Evolutionary conservation across 805 yeast species (phyloP).

Genomic region (Spathaspora passalidarum): DNA sequence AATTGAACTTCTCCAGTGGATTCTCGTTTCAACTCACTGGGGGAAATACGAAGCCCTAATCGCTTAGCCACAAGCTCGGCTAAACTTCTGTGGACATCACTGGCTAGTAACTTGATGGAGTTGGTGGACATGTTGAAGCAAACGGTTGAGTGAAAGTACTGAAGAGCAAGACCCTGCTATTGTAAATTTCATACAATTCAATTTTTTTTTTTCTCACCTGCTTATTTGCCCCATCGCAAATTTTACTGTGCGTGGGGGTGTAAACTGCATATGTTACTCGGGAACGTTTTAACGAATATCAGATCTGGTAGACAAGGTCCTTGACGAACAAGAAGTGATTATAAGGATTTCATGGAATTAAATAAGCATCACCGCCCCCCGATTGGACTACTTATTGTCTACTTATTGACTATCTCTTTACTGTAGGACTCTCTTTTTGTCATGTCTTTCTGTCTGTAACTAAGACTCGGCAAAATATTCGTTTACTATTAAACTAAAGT

Average conservation of each 20-base stretch:
- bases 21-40: conserved; percentile 74
- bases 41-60: conserved; percentile 68
- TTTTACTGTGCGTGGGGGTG: not conserved
- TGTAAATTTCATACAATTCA: not conserved
- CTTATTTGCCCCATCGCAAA: not conserved
- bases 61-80: conserved; percentile 69
- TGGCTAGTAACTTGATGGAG: conserved; percentile 51
- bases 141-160: not conserved
- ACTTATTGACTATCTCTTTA: too few relatives aligned
- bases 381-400: too few relatives aligned
- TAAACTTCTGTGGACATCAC: conserved; percentile 82
- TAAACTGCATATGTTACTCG: not conserved
- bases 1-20: conserved; percentile 74
- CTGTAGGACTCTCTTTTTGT: too few relatives aligned
- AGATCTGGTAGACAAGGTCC: too few relatives aligned
- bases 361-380: too few relatives aligned
- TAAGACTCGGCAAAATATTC: too few relatives aligned
- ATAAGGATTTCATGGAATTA: too few relatives aligned
- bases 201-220: not conserved
- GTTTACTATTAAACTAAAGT: too few relatives aligned
- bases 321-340: too few relatives aligned
- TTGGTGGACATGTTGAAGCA: conserved; percentile 58
- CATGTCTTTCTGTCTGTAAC: too few relatives aligned
- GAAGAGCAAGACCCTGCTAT: not conserved
- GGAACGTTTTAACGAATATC: too few relatives aligned